Evolutionary conservation across 2,329 filamentous ascomycete genomes (phyloP).

Genomic region (Diplocarpon rosae): DNA sequence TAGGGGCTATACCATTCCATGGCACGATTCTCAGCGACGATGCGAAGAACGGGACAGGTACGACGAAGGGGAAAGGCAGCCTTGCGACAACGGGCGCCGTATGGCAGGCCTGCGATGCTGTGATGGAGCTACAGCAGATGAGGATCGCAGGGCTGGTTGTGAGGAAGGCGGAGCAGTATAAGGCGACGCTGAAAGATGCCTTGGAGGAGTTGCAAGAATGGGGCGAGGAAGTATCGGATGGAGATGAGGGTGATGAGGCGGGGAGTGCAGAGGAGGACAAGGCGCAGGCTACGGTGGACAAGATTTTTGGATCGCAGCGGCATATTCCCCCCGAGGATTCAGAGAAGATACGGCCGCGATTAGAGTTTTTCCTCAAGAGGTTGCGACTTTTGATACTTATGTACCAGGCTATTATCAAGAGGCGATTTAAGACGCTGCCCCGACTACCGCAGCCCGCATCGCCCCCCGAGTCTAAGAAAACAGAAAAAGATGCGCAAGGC

Average conservation of each 20-base stretch:
- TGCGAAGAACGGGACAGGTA: slow-evolving; percentile 34
- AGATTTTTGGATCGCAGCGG: slow-evolving; percentile 51
- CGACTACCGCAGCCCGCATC: slow-evolving; percentile 31
- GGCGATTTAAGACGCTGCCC: slow-evolving; percentile 52
- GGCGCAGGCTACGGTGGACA: slow-evolving; percentile 51
- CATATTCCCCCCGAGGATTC: slow-evolving; percentile 55
- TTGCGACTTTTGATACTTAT: slow-evolving; percentile 57
- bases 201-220: slow-evolving; percentile 81
- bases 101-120: slow-evolving; percentile 72
- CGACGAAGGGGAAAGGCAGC: slow-evolving; percentile 36
- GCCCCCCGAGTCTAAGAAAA: neutral
- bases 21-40: slow-evolving; percentile 40
- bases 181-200: slow-evolving; percentile 68
- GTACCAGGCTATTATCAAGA: slow-evolving; percentile 59
- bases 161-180: slow-evolving; percentile 60
- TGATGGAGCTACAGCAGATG: slow-evolving; percentile 50
- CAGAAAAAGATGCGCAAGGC: neutral
- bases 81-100: slow-evolving; percentile 62
- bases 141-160: slow-evolving; percentile 63
- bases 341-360: slow-evolving; percentile 50
- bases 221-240: slow-evolving; percentile 60
- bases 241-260: slow-evolving; percentile 44
- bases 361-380: slow-evolving; percentile 53
- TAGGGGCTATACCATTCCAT: slow-evolving; percentile 48
- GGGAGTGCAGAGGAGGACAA: slow-evolving; percentile 27